A percentile compares a stretch with the other conserved stretches of the same genome.
These are phyloP conservation scores for Chernovozyma aurita DNA, from an alignment of 1,139 yeast species.

Conservation along the genomic window DNA sequence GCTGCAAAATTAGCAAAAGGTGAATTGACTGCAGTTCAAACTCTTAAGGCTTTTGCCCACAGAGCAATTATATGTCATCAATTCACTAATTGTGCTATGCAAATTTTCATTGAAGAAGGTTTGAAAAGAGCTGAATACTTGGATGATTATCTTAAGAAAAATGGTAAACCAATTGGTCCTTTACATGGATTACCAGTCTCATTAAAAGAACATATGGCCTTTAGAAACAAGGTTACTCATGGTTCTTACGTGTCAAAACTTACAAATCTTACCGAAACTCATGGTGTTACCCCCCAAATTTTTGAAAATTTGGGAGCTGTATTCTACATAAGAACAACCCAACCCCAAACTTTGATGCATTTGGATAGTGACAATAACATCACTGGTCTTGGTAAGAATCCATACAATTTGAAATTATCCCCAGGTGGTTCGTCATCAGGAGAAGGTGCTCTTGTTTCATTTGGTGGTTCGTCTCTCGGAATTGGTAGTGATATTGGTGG, in stretches of 20 bases:
- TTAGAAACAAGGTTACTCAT: conserved; percentile 52
- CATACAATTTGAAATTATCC: conserved; percentile 36
- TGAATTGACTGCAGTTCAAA: conserved; percentile 36
- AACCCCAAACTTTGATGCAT: conserved; percentile 48
- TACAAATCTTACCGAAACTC: conserved; percentile 44
- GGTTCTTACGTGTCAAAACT: conserved; percentile 59
- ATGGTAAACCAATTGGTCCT: conserved; percentile 66
- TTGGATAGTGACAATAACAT: conserved; percentile 40
- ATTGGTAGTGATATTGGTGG: conserved; percentile 82
- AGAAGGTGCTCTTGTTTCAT: conserved; percentile 65
- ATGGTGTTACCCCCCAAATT: conserved; percentile 48
- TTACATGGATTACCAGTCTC: conserved; percentile 79
- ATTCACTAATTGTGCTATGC: conserved; percentile 55
- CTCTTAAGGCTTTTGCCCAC: conserved; percentile 48
- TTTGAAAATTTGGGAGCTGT: conserved; percentile 65
- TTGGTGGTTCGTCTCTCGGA: conserved; percentile 64
- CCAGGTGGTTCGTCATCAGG: conserved; percentile 73
- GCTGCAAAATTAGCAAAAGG: conserved; percentile 26
- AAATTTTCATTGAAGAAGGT: conserved; percentile 54
- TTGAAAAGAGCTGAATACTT: conserved; percentile 49
- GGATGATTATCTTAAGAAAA: conserved; percentile 45
- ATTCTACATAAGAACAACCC: conserved; percentile 45
- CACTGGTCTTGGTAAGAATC: conserved; percentile 36
- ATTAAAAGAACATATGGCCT: conserved; percentile 67
- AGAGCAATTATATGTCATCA: conserved; percentile 59